Evolutionary conservation across 2,329 filamentous ascomycete species (phyloP).

Genomic region (Rhynchosporium graminicola): DNA sequence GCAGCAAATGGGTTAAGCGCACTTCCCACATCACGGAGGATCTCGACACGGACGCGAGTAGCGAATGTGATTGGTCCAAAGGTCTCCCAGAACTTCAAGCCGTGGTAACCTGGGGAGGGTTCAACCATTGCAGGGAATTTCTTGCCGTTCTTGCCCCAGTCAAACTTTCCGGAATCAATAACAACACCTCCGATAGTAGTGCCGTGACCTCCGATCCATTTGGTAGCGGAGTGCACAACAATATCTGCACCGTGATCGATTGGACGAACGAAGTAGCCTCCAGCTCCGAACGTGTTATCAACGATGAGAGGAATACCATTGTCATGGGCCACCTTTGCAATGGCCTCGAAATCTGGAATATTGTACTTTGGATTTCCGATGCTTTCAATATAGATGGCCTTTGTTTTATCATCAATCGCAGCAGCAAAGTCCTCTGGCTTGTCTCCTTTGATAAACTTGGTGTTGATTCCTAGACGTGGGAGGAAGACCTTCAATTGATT

Average conservation of each 20-base stretch:
- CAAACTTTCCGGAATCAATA: conserved; percentile 86
- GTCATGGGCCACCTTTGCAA: conserved; percentile 76
- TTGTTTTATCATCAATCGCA: conserved; percentile 89
- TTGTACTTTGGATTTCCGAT: conserved; percentile 93
- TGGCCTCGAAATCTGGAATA: conserved; percentile 85
- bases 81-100: conserved; percentile 90
- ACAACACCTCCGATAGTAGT: conserved; percentile 88
- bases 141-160: conserved; percentile 82
- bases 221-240: conserved; percentile 90
- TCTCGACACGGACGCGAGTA: conserved; percentile 84
- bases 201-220: conserved; percentile 96
- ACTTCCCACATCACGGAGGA: conserved; percentile 82
- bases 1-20: conserved; percentile 87
- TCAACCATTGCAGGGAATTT: conserved; percentile 94
- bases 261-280: conserved; percentile 83
- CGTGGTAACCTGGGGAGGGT: conserved; percentile 86
- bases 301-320: conserved; percentile 59
- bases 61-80: conserved; percentile 83
- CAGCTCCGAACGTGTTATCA: conserved; percentile 94
- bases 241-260: conserved; percentile 93
- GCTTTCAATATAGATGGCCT: conserved; percentile 87
- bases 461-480: conserved; percentile 81
- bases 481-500: conserved; percentile 95
- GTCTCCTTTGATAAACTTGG: conserved; percentile 86
- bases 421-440: conserved; percentile 75